Evolutionary conservation across 2,329 filamentous ascomycete genomes (phyloP).

Genomic region (Lachnum nothofagi): DNA sequence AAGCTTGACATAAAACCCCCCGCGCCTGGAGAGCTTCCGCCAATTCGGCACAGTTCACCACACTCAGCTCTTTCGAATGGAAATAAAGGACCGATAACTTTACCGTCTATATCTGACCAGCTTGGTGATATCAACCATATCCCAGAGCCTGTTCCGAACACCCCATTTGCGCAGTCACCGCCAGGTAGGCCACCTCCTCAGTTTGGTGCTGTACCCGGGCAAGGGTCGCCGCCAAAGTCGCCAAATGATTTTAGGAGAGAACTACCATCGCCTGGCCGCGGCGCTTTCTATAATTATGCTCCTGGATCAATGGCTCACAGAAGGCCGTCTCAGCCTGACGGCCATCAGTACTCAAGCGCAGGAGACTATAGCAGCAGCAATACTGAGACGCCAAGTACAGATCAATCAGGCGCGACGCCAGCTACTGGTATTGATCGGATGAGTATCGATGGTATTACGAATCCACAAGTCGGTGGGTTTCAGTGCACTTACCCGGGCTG

Average conservation of each 20-base stretch:
- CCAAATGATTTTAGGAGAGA: slow-evolving; percentile 38
- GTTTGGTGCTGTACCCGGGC: slow-evolving; percentile 22
- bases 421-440: slow-evolving; percentile 47
- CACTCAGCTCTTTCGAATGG: slow-evolving; percentile 26
- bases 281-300: slow-evolving; percentile 13
- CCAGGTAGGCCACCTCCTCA: slow-evolving; percentile 21
- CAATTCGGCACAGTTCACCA: slow-evolving; percentile 26
- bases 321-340: slow-evolving; percentile 26
- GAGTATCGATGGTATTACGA: slow-evolving; percentile 55
- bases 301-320: slow-evolving; percentile 15
- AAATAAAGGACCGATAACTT: slow-evolving; percentile 24
- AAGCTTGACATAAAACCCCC: slow-evolving; percentile 19
- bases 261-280: slow-evolving; percentile 34
- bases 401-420: slow-evolving; percentile 42
- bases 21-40: slow-evolving; percentile 25
- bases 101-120: slow-evolving; percentile 30
- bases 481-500: slow-evolving; percentile 60
- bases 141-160: slow-evolving; percentile 19
- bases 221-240: slow-evolving; percentile 30
- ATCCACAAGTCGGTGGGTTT: slow-evolving; percentile 49
- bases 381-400: slow-evolving; percentile 44
- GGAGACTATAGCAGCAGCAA: slow-evolving; percentile 31
- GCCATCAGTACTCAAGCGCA: slow-evolving; percentile 21
- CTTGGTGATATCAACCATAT: slow-evolving; percentile 30
- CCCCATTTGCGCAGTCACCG: slow-evolving; percentile 28